Evolutionary conservation across 176 grass and related monocot species (phyloP).

Genomic region (Calamus simplicifolius): DNA sequence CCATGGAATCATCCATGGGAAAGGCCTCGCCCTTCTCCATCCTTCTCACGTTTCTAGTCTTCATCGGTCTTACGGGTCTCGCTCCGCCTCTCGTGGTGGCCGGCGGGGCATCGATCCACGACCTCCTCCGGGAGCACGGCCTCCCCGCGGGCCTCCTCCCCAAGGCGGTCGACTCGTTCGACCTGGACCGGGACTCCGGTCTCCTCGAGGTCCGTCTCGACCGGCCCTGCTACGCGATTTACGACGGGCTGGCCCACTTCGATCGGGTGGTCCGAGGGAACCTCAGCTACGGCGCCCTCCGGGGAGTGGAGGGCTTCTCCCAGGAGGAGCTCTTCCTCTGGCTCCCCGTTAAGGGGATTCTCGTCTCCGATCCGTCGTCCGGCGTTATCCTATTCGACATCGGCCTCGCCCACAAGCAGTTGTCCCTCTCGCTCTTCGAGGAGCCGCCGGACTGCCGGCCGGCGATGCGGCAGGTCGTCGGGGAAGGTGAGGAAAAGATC

Average conservation of each 20-base stretch:
- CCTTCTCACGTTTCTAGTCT: not conserved
- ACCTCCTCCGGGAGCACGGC: conserved; percentile 57
- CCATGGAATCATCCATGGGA: conserved; percentile 27
- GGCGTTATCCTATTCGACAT: conserved; percentile 93
- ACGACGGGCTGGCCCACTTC: conserved; percentile 54
- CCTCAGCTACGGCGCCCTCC: conserved; percentile 70
- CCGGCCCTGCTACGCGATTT: conserved; percentile 63
- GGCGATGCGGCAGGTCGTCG: conserved; percentile 4
- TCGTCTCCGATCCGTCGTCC: conserved; percentile 37
- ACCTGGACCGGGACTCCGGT: conserved; percentile 38
- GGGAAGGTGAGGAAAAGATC: not conserved
- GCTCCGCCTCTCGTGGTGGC: conserved; percentile 1
- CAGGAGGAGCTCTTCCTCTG: conserved; percentile 96
- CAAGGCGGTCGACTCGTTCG: conserved; percentile 47
- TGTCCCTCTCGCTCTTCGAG: conserved; percentile 79
- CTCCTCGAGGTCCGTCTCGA: conserved; percentile 52
- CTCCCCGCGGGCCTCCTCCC: conserved; percentile 77
- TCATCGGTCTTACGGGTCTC: conserved; percentile 2
- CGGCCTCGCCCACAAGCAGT: conserved; percentile 69
- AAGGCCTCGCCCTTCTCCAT: conserved; percentile 16
- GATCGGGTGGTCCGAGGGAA: conserved; percentile 60
- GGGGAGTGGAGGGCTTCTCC: conserved; percentile 50
- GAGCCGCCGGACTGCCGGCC: conserved; percentile 75
- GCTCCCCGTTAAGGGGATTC: conserved; percentile 95
- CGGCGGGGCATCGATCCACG: conserved; percentile 39